Evolutionary conservation across 495 filamentous ascomycete species (phyloP), one percentile per base, ranked within the genome.

Genomic region (Lepraria neglecta): DNA sequence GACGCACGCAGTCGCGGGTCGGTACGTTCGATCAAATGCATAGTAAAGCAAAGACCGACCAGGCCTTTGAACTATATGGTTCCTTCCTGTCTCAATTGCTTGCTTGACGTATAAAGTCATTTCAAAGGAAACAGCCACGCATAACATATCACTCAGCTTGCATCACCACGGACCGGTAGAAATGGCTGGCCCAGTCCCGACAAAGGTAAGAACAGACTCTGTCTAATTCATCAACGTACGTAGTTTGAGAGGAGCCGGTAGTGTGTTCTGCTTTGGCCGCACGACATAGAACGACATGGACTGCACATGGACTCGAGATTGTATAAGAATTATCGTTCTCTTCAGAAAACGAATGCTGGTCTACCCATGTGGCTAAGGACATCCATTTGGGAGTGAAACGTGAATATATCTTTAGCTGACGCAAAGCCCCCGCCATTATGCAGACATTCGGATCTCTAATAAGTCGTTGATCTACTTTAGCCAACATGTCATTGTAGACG

Each of bases 221-320:
- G 28, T 57, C 54, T 35, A 57, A 44, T 35, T 57, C 54, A 42
- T 57, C 35, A 43, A 57, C 38, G 12, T 40, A 57, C n/a, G 11
- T 5, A n/a, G 38, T 57, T 24, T 57, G 54, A 10, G 54, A 17
- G 28, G 21, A 57, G n/a, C 54, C 54, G n/a, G 38, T 44, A 33
- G 4, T 0, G 11, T 0, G 4, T 43, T 40, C 54, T 28, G 54
- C 54, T 21, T 0, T 0, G 0, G 11, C 0, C 12, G 21, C 21
- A 12, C 14, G 7, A 0, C 1, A 0, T 15, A 42, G 21, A 40
- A n/a, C n/a, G n/a, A n/a, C n/a, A n/a, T n/a, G n/a, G n/a, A n/a
- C n/a, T n/a, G n/a, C n/a, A n/a, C n/a, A n/a, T n/a, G n/a, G n/a
- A n/a, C n/a, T n/a, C n/a, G n/a, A n/a, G n/a, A n/a, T n/a, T n/a